Evolutionary conservation across 2,329 filamentous ascomycete species (phyloP).

Genomic region (Sarocladium kiliense): DNA sequence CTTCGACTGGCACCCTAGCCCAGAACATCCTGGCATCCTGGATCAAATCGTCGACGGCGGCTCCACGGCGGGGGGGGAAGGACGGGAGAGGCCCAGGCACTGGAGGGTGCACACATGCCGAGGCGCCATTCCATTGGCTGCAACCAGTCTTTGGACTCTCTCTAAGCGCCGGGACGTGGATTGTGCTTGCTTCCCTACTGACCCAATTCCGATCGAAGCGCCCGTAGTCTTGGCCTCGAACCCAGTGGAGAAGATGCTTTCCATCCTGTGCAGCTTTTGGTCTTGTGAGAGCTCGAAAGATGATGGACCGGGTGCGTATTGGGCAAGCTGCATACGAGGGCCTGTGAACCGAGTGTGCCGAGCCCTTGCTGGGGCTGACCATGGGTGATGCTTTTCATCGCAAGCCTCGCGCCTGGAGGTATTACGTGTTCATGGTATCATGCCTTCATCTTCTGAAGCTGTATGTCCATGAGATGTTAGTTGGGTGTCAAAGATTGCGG

Average conservation of each 20-base stretch:
- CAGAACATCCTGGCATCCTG: slow-evolving; percentile 3
- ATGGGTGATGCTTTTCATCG: not conserved
- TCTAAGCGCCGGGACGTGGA: slow-evolving; percentile 8
- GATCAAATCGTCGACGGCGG: slow-evolving; percentile 2
- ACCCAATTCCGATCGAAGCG: slow-evolving; percentile 4
- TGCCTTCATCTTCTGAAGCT: too few species aligned
- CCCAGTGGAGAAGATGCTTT: not conserved
- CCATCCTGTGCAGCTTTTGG: not conserved
- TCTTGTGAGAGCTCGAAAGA: not conserved
- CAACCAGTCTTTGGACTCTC: not conserved
- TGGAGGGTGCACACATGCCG: slow-evolving; percentile 6
- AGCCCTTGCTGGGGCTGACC: not conserved
- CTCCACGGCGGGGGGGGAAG: slow-evolving; percentile 1
- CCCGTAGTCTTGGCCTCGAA: slow-evolving; percentile 7
- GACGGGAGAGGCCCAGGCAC: slow-evolving; percentile 4
- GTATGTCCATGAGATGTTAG: too few species aligned
- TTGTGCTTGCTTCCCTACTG: not conserved
- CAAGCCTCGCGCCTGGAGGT: too few species aligned
- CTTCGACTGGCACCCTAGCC: not conserved
- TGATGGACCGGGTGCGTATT: not conserved
- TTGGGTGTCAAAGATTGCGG: too few species aligned
- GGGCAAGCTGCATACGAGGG: not conserved
- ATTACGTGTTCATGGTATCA: too few species aligned
- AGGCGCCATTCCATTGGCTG: not conserved
- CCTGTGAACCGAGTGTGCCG: not conserved